A percentile compares a stretch with the other conserved stretches of the same genome.
phyloP scores from a whole-genome alignment of 768 basidiomycete genomes.

The Hericium coralloides region DNA sequence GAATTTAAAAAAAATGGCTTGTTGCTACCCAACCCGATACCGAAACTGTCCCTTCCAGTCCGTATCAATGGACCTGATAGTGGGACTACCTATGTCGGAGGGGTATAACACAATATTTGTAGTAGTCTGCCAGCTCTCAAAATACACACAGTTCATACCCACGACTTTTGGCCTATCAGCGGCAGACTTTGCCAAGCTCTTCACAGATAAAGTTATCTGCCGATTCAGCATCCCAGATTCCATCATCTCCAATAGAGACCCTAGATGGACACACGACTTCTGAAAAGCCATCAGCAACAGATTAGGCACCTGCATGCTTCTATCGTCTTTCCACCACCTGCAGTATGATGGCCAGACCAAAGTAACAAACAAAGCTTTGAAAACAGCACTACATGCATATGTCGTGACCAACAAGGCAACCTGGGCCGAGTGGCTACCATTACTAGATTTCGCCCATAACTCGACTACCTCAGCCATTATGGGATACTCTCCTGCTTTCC shows the following conservation, averaged over 20 bases:
- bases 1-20: neutral
- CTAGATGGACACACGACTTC: neutral
- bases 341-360: neutral
- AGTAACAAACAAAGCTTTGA: neutral
- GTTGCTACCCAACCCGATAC: conserved; percentile 3
- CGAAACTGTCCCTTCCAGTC: conserved; percentile 9
- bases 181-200: conserved; percentile 3
- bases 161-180: conserved; percentile 1
- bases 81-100: conserved; percentile 4
- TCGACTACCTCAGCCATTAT: conserved; percentile 6
- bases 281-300: neutral
- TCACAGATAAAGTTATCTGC: conserved; percentile 3
- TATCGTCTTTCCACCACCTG: neutral
- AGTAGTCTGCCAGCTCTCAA: conserved; percentile 17
- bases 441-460: conserved; percentile 11
- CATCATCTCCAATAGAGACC: neutral
- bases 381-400: neutral
- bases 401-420: neutral
- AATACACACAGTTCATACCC: conserved; percentile 23
- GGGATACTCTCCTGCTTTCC: conserved; percentile 8
- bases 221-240: neutral
- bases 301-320: neutral
- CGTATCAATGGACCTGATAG: conserved; percentile 6
- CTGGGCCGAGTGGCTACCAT: conserved; percentile 1
- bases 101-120: conserved; percentile 11